Evolutionary conservation across 2,329 filamentous ascomycete species (phyloP).

Genomic region (Harringtonia lauricola): DNA sequence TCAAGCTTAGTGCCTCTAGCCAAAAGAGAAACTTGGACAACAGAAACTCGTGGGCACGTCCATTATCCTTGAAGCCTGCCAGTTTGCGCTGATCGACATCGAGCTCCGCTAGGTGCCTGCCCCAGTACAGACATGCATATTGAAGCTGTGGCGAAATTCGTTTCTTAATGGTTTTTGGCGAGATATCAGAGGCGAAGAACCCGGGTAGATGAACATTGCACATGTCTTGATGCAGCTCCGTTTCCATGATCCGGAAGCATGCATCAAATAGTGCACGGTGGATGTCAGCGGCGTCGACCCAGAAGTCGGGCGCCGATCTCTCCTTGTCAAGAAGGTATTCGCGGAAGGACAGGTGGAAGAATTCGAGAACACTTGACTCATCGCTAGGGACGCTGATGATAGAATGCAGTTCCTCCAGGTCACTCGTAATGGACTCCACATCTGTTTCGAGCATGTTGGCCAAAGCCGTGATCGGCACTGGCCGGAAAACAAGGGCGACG

Average conservation of each 20-base stretch:
- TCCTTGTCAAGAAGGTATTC: background rate
- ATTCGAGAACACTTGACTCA: background rate
- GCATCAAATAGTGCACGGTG: background rate
- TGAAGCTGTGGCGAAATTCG: background rate
- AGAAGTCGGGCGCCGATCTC: background rate
- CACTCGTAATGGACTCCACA: background rate
- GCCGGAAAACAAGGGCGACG: background rate
- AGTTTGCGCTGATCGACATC: background rate
- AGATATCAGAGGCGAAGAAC: background rate
- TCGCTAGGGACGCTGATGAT: background rate
- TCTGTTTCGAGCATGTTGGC: background rate
- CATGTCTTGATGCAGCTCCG: background rate
- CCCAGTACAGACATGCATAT: background rate
- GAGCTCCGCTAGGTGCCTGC: background rate
- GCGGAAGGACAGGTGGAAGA: conserved; percentile 1
- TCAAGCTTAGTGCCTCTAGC: background rate
- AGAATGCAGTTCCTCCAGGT: background rate
- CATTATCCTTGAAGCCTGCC: background rate
- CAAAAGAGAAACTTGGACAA: background rate
- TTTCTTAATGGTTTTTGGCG: background rate
- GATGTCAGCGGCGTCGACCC: background rate
- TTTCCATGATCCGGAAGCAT: background rate
- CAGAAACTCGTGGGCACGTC: background rate
- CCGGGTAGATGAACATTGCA: background rate
- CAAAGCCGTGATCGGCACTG: background rate